Evolutionary conservation across 768 basidiomycete species (phyloP), one percentile per base, ranked within the genome.

Genomic region (Lenzites betulinus): DNA sequence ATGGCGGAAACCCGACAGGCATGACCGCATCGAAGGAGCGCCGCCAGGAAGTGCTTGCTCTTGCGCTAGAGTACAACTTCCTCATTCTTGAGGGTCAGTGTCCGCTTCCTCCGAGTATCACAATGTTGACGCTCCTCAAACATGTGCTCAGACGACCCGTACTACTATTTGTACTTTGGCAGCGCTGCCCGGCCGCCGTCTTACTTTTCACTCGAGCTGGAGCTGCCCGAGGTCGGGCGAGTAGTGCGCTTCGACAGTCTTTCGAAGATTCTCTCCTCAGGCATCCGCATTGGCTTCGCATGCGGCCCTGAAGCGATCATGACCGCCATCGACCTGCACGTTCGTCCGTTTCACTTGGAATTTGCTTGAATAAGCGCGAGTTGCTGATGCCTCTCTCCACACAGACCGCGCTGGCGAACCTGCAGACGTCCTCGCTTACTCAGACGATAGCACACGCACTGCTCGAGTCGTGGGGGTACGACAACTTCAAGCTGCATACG

Each of bases 191-290:
- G 88, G 9, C 84, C 85, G 18, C 84, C 88, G 1, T 92, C 89
- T 0, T 97, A 95, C 75, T 95, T 96, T 69, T 78, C 83, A 25
- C 80, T 97, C 41, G 95, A 98, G 73, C 64, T 79, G 74, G 58
- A 82, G 82, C 65, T 78, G 79, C 67, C 70, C 18, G 60, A 83
- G 83, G 82, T 84, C 26, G 95, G 95, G 3, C 83, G 88, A 7
- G 93, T 96, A 23, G 69, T 96, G 33, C 85, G 95, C 49, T 94
- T 97, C 71, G 95, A 98, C 71, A 93, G 91, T 69, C 80, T 97
- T 59, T 93, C 90, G 56, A 98, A 98, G 77, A 79, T 96, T 51
- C 79, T 88, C 41, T 88, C 86, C 23, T 81, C 87, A 25, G 90
- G 92, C 13, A 84, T 93, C 67, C 84, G 92, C 25, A 82, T 95